These are phyloP conservation scores for Lagenaria siceraria DNA, from an alignment of 306 rosid species.

Conservation along the genomic window DNA sequence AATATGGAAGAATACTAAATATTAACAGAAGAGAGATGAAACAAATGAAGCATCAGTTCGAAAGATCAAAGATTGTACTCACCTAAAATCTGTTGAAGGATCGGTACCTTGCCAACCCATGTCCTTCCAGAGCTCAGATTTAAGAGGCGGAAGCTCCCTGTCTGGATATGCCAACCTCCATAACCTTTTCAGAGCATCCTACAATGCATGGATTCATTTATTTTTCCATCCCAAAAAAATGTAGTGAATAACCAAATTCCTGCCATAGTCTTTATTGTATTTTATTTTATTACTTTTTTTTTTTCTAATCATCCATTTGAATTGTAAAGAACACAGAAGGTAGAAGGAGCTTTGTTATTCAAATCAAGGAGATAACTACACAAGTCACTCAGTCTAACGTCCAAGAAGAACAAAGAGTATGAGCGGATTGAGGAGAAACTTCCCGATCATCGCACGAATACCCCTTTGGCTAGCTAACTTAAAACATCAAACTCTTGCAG, in stretches of 20 bases:
- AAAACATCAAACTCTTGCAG: no score
- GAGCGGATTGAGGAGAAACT: no score
- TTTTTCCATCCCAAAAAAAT: not conserved
- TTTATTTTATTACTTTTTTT: not conserved
- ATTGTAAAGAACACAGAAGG: not conserved
- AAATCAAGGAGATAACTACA: not conserved
- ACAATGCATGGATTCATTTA: conserved; percentile 12
- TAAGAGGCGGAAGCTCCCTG: conserved; percentile 70
- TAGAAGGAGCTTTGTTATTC: not conserved
- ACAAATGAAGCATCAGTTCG: not conserved
- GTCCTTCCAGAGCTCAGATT: conserved; percentile 91
- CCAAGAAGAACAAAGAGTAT: not conserved
- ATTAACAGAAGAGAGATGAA: not conserved
- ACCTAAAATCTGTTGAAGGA: conserved; percentile 98
- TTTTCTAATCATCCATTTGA: not conserved
- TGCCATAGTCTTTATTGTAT: not conserved
- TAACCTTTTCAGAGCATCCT: conserved; percentile 69
- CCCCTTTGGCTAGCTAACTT: no score
- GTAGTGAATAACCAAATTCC: not conserved
- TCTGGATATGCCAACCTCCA: conserved; percentile 90
- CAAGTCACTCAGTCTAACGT: not conserved
- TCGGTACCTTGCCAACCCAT: conserved; percentile 99
- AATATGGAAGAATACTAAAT: conserved; percentile 2
- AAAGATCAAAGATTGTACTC: conserved; percentile 6
- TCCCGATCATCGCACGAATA: no score